A percentile compares a stretch with the other conserved stretches of the same genome.
Evolutionary conservation across 2,329 filamentous ascomycete species (phyloP).

Genomic region (Penicillium psychrosexuale): DNA sequence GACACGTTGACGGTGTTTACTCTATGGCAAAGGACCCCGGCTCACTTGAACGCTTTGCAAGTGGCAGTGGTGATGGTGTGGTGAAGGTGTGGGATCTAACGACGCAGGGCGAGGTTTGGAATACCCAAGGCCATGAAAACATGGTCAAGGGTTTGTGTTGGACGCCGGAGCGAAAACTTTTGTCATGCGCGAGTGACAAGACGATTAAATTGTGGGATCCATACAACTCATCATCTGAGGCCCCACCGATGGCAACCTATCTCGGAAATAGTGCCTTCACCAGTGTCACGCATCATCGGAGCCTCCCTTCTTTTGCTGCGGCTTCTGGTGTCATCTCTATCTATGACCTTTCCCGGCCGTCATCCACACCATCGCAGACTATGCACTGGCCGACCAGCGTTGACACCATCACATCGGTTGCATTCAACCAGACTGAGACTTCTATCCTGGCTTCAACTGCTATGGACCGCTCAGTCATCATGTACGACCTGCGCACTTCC

Average conservation of each 20-base stretch:
- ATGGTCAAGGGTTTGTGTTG: constrained; percentile 89
- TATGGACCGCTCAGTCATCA: constrained; percentile 78
- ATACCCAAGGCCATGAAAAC: constrained; percentile 82
- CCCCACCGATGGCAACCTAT: constrained; percentile 78
- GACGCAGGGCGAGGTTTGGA: constrained; percentile 69
- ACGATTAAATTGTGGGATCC: constrained; percentile 91
- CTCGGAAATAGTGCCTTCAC: constrained; percentile 81
- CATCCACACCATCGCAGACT: constrained; percentile 72
- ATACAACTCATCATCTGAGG: constrained; percentile 66
- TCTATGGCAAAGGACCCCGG: constrained; percentile 76
- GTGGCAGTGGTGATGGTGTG: constrained; percentile 85
- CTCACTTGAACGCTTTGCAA: constrained; percentile 70
- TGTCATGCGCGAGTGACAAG: constrained; percentile 82
- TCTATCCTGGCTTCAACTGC: constrained; percentile 82
- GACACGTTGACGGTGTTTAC: constrained; percentile 90
- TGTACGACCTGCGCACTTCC: constrained; percentile 88
- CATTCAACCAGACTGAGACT: constrained; percentile 93
- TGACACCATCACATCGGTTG: constrained; percentile 83
- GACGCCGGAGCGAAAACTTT: constrained; percentile 77
- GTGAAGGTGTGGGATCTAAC: constrained; percentile 90
- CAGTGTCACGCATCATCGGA: constrained; percentile 76
- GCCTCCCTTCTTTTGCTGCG: constrained; percentile 71
- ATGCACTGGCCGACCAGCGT: constrained; percentile 82
- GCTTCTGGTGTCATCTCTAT: constrained; percentile 76
- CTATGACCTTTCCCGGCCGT: constrained; percentile 80